Evolutionary conservation across 768 basidiomycete species (phyloP), one percentile per base, ranked within the genome.

Genomic region (Mycena pura): DNA sequence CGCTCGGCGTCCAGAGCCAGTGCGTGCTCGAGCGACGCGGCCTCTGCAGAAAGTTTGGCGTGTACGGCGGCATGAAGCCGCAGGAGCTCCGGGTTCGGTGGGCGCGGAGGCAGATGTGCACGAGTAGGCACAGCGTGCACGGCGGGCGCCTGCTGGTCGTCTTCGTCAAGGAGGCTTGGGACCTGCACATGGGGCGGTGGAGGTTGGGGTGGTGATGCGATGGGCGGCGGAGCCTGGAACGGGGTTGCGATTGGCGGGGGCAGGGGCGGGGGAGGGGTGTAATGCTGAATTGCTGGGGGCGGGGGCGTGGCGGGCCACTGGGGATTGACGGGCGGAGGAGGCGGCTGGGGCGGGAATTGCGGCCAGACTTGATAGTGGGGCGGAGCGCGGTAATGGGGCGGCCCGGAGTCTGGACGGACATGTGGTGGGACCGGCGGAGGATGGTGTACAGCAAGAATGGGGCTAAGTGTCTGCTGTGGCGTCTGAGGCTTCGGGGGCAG

Each of bases 41-140:
- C 80, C 70, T 93, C 88, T 52, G 87, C 82, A 43, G 82, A 76
- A 41, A 99, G 72, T 71, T 91, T 93, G 38, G 85, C 82, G 71
- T 93, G 89, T 39, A 97, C 85, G 67, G 85, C 84, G 13, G 84
- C 79, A 62, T 96, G 93, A 21, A 98, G 81, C 19, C 83, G 85
- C 60, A 97, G 81, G 14, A 97, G 82, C 71, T 96, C 93, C 49
- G 94, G 95, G 76, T 96, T 95, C 5, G 91, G 92, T 19, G 93
- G 94, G 25, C 92, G 89, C 39, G 89, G 90, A 59, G 93, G 93
- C 47, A 85, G 82, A 25, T 75, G 69, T 14, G 69, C 64, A 44
- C 58, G 48, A 59, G 63, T 45, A 47, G 44, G 31, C 55, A 57
- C 53, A 56, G 66, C 34, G 22, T 70, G 64, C 60, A 69, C 63